phyloP scores from a whole-genome alignment of 345 rosid genomes.

The Lepidium sativum region DNA sequence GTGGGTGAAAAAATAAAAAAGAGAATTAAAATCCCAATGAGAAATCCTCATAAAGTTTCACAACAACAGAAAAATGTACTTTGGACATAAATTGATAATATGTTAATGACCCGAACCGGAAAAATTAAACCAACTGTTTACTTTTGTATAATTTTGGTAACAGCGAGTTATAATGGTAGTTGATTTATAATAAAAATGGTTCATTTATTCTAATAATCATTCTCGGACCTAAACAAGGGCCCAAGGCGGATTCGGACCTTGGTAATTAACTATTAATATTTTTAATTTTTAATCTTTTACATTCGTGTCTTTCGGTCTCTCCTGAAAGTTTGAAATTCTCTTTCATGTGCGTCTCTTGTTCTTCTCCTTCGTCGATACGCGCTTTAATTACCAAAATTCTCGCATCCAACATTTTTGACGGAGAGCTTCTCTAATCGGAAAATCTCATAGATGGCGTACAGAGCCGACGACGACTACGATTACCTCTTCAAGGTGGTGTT shows the following conservation, averaged over 20 bases:
- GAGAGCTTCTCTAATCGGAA: background rate
- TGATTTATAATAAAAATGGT: no score
- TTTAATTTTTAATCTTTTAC: background rate
- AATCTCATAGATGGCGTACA: conserved; percentile 37
- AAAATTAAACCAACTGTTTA: no score
- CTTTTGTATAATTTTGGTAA: no score
- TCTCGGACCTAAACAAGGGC: background rate
- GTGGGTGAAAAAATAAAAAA: no score
- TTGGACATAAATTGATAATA: no score
- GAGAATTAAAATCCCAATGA: no score
- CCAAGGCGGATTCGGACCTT: background rate
- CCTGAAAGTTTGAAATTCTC: background rate
- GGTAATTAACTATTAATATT: background rate
- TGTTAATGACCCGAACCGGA: no score
- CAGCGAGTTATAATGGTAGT: no score
- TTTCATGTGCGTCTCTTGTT: background rate
- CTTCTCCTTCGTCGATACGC: background rate
- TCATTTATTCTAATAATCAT: no score
- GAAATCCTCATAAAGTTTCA: no score
- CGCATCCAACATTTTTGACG: background rate
- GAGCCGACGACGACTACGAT: conserved; percentile 72
- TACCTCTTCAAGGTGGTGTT: conserved; percentile 61
- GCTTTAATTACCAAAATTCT: background rate
- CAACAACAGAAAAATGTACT: no score
- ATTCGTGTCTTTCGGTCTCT: background rate